phyloP scores from a whole-genome alignment of 495 filamentous ascomycete genomes.

The Xylaria curta region DNA sequence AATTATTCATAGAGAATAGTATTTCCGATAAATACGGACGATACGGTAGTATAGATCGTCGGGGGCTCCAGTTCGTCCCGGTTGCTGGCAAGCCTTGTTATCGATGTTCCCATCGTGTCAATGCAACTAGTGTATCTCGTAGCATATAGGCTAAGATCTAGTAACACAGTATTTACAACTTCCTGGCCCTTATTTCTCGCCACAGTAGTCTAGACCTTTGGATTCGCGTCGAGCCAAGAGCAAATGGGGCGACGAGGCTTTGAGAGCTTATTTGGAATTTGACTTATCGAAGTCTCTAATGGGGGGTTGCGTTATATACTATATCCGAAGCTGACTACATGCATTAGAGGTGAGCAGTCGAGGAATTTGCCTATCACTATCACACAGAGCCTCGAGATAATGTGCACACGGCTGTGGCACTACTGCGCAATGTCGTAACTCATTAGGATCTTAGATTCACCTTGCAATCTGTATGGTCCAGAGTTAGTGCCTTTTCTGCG shows the following conservation, averaged over 20 bases:
- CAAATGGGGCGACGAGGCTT: neutral
- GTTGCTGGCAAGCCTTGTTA: neutral
- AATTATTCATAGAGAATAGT: neutral
- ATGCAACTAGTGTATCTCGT: neutral
- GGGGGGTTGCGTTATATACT: neutral
- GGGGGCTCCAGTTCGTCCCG: neutral
- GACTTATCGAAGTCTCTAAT: neutral
- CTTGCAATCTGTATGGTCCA: conserved; percentile 47
- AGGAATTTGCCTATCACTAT: neutral
- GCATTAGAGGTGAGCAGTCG: neutral
- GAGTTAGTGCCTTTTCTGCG: conserved; percentile 4
- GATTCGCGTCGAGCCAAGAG: neutral
- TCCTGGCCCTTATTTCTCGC: neutral
- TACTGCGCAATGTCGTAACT: neutral
- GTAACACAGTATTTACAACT: neutral
- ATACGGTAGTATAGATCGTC: neutral
- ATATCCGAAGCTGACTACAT: neutral
- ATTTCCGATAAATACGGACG: neutral
- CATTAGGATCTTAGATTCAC: conserved; percentile 48
- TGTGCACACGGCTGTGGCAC: neutral
- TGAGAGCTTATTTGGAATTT: neutral
- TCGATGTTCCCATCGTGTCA: neutral
- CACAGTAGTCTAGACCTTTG: conserved; percentile 4
- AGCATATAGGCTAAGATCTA: neutral
- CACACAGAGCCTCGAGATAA: neutral